Evolutionary conservation across 441 rosid genomes (phyloP), one percentile per base, ranked within the genome.

Genomic region (Populus hybrid): DNA sequence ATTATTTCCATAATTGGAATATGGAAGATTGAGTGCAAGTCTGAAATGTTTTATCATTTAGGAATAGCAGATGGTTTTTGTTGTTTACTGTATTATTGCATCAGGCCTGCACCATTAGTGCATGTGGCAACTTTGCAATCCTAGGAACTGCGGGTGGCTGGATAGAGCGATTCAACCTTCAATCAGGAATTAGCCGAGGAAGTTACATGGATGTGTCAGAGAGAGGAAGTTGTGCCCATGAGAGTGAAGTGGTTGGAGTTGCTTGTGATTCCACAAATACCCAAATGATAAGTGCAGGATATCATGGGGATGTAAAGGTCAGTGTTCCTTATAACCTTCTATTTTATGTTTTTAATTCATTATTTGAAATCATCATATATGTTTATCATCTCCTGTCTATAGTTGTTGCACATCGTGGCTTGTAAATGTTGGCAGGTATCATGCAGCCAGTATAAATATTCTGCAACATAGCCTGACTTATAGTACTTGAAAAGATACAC

Each of bases 151-250:
- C 93, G 0, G 86, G 97, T 85, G 99, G 99, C 79, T 97, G 95
- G 97, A 90, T 96, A 67, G 99, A 96, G 87, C 85, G 93, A 74
- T 97, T 97, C 86, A 97, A 97, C 75, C 97, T 97, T 82, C 99
- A 97, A 78, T 94, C 99, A 80, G 99, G 99, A 82, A 85, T 88
- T 68, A 91, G 97, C 86, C 90, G 98, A 74, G 98, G 99, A 76
- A 86, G 93, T 78, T 97, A 93, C 77, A 20, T 89, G 35, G 99
- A 97, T 84, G 74, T 35, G 65, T 85, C 87, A 75, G 92, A 85
- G 84, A 89, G 82, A 78, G 81, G 80, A 77, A 82, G 80, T 68
- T 82, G 78, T 79, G 92, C 98, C 45, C 98, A 97, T 84, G 83
- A 86, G 21, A 95, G 94, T 16, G 94, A 89, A 87, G 98, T 97